Evolutionary conservation across 140 eudicot genomes (phyloP).

Genomic region (Anethum foeniculum): DNA sequence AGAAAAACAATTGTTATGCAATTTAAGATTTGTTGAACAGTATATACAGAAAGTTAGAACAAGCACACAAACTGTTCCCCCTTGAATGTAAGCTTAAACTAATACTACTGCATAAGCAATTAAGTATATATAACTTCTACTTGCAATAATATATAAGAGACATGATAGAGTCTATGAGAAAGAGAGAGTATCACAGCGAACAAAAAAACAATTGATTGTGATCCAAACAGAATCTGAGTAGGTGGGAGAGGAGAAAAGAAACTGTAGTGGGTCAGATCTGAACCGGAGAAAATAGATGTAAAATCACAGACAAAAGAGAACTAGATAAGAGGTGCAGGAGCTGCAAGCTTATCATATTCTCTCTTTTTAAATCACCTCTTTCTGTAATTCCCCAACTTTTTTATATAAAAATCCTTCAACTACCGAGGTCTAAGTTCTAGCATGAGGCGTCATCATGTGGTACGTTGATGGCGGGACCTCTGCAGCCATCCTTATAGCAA

Average conservation of each 20-base stretch:
- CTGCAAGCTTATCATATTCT: neutral
- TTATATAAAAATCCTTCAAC: neutral
- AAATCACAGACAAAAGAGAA: neutral
- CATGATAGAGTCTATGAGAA: neutral
- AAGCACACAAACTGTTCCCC: neutral
- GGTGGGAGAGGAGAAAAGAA: neutral
- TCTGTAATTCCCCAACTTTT: neutral
- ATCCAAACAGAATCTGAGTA: neutral
- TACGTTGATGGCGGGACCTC: neutral
- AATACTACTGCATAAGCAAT: neutral
- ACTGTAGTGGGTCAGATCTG: neutral
- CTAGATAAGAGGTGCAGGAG: neutral
- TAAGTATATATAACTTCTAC: neutral
- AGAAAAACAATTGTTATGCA: neutral
- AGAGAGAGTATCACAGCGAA: neutral
- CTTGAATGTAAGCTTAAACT: neutral
- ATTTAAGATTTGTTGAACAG: neutral
- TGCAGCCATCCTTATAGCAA: neutral
- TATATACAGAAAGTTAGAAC: neutral
- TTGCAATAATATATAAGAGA: neutral
- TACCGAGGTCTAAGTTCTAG: no score
- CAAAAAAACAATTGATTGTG: neutral
- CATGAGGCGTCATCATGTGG: neutral
- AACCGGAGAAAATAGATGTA: neutral
- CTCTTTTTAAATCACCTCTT: neutral